Percentiles rank a stretch among this genome's conserved stretches.
These are phyloP conservation scores for Voacanga thouarsii DNA, from an alignment of 257 asterid species.

Conservation along the genomic window DNA sequence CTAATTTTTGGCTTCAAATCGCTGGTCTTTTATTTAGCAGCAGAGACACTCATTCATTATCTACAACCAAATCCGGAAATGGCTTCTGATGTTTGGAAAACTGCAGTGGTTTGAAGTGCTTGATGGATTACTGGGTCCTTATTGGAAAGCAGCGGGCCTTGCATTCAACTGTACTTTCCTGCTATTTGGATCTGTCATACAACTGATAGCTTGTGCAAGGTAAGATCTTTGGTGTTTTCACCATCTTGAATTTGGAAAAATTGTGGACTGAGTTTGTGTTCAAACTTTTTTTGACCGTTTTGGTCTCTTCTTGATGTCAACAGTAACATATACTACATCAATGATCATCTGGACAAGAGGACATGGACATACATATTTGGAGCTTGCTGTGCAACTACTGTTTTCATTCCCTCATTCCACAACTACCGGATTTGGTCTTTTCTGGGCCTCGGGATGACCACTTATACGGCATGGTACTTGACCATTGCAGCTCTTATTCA, in stretches of 20 bases:
- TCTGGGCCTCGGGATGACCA: slow-evolving; percentile 95
- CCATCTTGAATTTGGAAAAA: not conserved
- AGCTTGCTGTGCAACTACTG: slow-evolving; percentile 98
- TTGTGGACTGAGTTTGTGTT: not conserved
- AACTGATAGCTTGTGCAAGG: slow-evolving; percentile 98
- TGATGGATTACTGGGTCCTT: slow-evolving; percentile 91
- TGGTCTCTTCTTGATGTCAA: slow-evolving; percentile 6
- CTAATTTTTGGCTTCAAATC: not conserved
- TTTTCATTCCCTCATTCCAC: slow-evolving; percentile 95
- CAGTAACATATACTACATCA: slow-evolving; percentile 92
- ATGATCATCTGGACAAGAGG: slow-evolving; percentile 93
- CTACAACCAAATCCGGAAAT: not conserved
- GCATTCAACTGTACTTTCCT: slow-evolving; percentile 98
- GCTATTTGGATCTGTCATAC: slow-evolving; percentile 94
- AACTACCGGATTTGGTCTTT: slow-evolving; percentile 96
- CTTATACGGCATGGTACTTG: slow-evolving; percentile 94
- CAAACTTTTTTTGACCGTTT: not conserved
- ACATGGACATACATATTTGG: slow-evolving; percentile 99
- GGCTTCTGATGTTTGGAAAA: not conserved
- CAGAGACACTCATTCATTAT: not conserved
- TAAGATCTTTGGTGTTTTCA: slow-evolving; percentile 15
- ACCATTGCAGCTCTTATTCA: slow-evolving; percentile 67
- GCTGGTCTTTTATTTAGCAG: not conserved
- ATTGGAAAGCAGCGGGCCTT: slow-evolving; percentile 92
- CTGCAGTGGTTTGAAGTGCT: slow-evolving; percentile 95